Conservation (phyloP, 2,329 filamentous ascomycete genomes). For the Aspergillus sojae region DNA sequence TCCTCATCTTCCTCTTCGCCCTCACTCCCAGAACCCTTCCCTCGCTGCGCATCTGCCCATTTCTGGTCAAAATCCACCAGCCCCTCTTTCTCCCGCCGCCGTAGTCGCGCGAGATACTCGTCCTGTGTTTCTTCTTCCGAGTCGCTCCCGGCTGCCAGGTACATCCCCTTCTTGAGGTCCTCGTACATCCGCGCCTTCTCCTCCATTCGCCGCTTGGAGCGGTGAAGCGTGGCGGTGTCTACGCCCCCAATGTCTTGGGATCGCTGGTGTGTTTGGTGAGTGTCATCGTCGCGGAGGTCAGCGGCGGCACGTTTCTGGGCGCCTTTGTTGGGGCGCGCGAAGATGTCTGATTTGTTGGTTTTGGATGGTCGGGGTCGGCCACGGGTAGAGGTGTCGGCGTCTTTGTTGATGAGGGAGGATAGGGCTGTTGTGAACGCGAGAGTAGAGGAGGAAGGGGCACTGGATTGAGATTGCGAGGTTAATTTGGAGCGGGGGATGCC, state of each 20-base stretch:
- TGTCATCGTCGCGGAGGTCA: conserved; percentile 56
- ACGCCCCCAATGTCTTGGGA: conserved; percentile 62
- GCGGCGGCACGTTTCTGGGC: conserved; percentile 64
- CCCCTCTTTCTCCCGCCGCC: conserved; percentile 55
- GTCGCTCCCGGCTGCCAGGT: conserved; percentile 54
- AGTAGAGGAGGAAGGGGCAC: conserved; percentile 66
- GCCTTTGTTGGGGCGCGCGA: conserved; percentile 66
- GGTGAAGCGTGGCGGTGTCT: conserved; percentile 60
- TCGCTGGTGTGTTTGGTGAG: conserved; percentile 65
- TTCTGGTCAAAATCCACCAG: conserved; percentile 95
- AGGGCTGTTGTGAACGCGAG: conserved; percentile 89
- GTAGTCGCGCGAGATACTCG: conserved; percentile 59
- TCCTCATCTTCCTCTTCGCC: conserved; percentile 42
- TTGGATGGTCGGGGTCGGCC: conserved; percentile 48
- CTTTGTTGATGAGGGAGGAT: conserved; percentile 72
- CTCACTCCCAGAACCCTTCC: conserved; percentile 39
- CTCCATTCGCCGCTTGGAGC: conserved; percentile 80
- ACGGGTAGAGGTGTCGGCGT: conserved; percentile 45
- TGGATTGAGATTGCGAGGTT: conserved; percentile 38
- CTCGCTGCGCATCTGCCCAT: conserved; percentile 73
- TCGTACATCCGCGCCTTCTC: conserved; percentile 88
- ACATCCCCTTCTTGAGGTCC: conserved; percentile 87
- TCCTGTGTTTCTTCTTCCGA: conserved; percentile 40
- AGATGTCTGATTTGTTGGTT: conserved; percentile 67
- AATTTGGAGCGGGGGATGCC: conserved; percentile 72